Percentiles rank a stretch among this genome's conserved stretches.
Evolutionary conservation across 1,284 basidiomycete species (phyloP).

Genomic region (Apiotrichum siamense): DNA sequence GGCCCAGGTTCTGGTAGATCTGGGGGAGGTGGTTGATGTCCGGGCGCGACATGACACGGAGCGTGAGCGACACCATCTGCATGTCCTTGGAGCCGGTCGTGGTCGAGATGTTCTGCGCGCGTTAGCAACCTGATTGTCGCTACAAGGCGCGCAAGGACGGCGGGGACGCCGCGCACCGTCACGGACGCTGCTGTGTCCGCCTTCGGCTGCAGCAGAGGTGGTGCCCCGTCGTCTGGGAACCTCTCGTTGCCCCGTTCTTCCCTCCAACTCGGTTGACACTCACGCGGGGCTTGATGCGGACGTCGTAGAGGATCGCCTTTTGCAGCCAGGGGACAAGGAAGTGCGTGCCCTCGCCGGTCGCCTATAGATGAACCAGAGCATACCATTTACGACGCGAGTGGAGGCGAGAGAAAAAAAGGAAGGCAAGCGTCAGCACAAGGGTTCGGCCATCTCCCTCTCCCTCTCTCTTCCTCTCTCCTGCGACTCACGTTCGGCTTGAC

Average conservation of each 20-base stretch:
- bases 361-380: constrained; percentile 50
- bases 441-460: too few relatives aligned
- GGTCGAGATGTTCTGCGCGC: constrained; percentile 81
- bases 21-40: constrained; percentile 80
- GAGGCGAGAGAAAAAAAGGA: too few relatives aligned
- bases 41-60: constrained; percentile 91
- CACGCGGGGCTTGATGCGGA: constrained; percentile 78
- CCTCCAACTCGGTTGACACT: constrained; percentile 34
- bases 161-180: too few relatives aligned
- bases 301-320: constrained; percentile 93
- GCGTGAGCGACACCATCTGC: constrained; percentile 95
- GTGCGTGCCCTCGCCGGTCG: constrained; percentile 91
- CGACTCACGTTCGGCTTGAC: constrained; percentile 65
- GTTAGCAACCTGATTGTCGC: not conserved
- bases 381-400: not conserved
- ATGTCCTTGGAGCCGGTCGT: constrained; percentile 55
- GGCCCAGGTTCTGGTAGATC: constrained; percentile 90
- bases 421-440: not conserved
- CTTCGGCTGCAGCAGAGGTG: too few relatives aligned
- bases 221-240: too few relatives aligned
- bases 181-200: too few relatives aligned
- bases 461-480: not conserved
- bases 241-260: constrained; percentile 54
- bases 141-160: not conserved
- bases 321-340: constrained; percentile 94